Conservation (phyloP, 164 flowering plant species). For the Pachysandra terminalis region DNA sequence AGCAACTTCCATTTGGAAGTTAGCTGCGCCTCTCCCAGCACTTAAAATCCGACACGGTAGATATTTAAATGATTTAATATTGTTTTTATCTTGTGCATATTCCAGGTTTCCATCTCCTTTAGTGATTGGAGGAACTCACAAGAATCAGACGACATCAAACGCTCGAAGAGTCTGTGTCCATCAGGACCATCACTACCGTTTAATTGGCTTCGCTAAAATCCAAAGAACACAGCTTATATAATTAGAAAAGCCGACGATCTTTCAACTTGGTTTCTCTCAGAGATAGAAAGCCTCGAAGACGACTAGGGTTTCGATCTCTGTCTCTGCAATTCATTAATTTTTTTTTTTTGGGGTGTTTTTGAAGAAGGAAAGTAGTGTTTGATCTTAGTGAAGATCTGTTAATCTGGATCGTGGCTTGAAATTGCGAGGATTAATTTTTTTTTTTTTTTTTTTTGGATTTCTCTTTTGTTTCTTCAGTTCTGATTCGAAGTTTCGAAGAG, state of each 20-base stretch:
- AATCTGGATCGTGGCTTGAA: background rate
- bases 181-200: too few relatives aligned
- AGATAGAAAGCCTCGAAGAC: background rate
- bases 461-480: background rate
- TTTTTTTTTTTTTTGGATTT: background rate
- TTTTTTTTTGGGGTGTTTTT: background rate
- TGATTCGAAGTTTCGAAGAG: constrained; percentile 1
- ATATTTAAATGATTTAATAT: too few relatives aligned
- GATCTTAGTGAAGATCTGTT: background rate
- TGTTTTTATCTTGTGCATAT: too few relatives aligned
- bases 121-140: background rate
- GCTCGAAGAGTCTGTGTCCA: too few relatives aligned
- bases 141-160: background rate
- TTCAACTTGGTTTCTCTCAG: background rate
- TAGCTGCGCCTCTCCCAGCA: too few relatives aligned
- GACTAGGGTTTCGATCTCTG: background rate
- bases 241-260: background rate
- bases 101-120: background rate
- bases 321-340: background rate
- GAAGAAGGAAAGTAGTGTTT: background rate
- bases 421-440: background rate
- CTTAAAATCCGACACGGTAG: too few relatives aligned
- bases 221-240: background rate
- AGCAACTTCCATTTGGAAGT: too few relatives aligned
- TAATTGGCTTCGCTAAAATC: background rate